Base-by-base conservation (phyloP, 768 basidiomycete genomes). In the Jaapia argillacea region DNA sequence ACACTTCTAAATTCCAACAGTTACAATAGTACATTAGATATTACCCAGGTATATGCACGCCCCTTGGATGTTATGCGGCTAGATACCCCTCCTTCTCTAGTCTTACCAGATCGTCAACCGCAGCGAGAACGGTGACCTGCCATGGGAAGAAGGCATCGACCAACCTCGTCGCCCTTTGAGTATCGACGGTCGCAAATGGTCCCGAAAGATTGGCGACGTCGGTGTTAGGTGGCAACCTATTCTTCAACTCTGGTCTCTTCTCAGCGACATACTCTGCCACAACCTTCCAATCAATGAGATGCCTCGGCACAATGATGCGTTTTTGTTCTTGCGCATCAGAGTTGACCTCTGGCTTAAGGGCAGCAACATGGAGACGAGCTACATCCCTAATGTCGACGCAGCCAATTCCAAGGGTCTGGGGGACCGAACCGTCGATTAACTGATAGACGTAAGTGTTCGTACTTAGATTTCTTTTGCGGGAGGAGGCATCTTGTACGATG, bases 361-460 rank as follows among this genome's bases (percentile, higher is more conserved):
- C 55, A 3, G 54, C 49, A 18, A 65, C 50, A 43, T 58, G 57
- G 7, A 59, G 47, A 3, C 43, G 36, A 0, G 63, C 65, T 37
- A 62, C 59, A 40, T 67, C 66, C 23, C 64, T 53, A 2, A 63
- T 63, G 48, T 68, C 66, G 39, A 47, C 43, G 10, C 6, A 36
- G 21, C 5, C 14, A n/a, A n/a, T n/a, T n/a, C n/a, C n/a, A n/a
- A n/a, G n/a, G 28, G 18, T 7, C 3, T 10, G 31, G 10, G 31
- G 31, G 31, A 33, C 10, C 10, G 31, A 16, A 10, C 31, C 31
- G 31, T 33, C 31, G 31, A 33, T 10, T 10, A 33, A 33, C 10
- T 10, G 10, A 16, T 33, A 33, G 31, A 33, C 16, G 31, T 10
- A 33, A 16, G 31, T 23, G 38, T 48, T 43, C 2, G 50, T 45